Evolutionary conservation across 805 yeast genomes (phyloP), one percentile per base, ranked within the genome.

Genomic region (Schizosaccharomyces lindneri): DNA sequence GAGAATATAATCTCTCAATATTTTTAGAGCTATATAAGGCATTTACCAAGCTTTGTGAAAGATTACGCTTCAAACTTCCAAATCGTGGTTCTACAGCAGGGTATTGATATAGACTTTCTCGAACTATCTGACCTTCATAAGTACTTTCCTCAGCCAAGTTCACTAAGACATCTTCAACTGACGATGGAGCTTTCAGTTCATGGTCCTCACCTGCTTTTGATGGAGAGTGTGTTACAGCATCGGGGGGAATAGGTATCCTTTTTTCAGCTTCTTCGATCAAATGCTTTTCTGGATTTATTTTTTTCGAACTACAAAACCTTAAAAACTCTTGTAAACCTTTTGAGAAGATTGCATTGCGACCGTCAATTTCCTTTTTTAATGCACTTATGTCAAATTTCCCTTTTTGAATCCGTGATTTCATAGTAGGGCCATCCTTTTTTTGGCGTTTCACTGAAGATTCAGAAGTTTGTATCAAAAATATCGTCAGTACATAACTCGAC

Each of bases 1-100:
- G 99, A 0, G 80, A 69, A 69, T 87, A 93, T 43, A 90, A 2
- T 21, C 36, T 21, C 21, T 36, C 27, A 5, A 57, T 41, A 17
- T 31, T 21, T 6, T 17, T 57, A 21, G 43, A 21, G 11, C 46
- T 27, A 17, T 31, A 57, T 17, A 57, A 24, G 6, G 60, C 60
- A 31, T 57, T 36, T 36, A 57, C 36, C 27, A 57, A 27, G 5
- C 27, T 24, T 41, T 57, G 60, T 32, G 60, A 57, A 39, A 57
- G 46, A 27, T 19, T 39, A n/a, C 43, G 39, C 11, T 39, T 29
- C 31, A 57, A 36, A 5, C 1, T 17, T 5, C 60, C 60, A 41
- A 32, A 24, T 31, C 36, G 27, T 5, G 43, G 21, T 19, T 27
- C 43, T 9, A 19, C 39, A 11, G 60, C 43, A 27, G 31, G 43